phyloP scores from a whole-genome alignment of 129 eudicot genomes.

The Solidago caesia region DNA sequence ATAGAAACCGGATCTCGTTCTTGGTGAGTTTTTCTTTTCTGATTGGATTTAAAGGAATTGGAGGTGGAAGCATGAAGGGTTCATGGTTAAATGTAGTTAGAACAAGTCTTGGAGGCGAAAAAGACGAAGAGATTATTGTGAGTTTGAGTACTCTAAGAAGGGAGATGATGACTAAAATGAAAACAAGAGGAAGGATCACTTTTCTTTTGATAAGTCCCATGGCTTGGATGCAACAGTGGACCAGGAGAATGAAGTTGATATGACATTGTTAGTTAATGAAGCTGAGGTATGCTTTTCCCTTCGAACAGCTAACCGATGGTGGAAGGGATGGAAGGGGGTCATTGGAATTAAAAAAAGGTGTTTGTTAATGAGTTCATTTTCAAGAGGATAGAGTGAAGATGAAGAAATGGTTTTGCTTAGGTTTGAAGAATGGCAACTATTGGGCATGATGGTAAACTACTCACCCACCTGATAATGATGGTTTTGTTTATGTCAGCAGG shows the following conservation, averaged over 20 bases:
- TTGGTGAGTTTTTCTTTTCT: conserved; percentile 25
- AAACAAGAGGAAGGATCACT: conserved; percentile 56
- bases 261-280: conserved; percentile 44
- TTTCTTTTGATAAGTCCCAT: conserved; percentile 50
- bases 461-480: conserved; percentile 22
- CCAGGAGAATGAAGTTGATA: conserved; percentile 32
- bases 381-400: conserved; percentile 42
- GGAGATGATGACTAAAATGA: conserved; percentile 44
- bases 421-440: conserved; percentile 41
- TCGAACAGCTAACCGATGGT: conserved; percentile 12
- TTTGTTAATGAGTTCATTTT: conserved; percentile 27
- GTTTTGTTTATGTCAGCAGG: background rate
- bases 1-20: conserved; percentile 54
- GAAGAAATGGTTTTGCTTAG: conserved; percentile 59
- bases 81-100: conserved; percentile 9
- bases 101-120: conserved; percentile 27
- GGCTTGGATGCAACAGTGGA: conserved; percentile 20
- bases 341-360: conserved; percentile 14
- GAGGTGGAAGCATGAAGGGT: conserved; percentile 7
- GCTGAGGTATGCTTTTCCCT: conserved; percentile 18
- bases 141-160: conserved; percentile 54
- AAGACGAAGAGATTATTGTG: conserved; percentile 37
- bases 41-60: background rate
- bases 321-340: conserved; percentile 12
- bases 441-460: conserved; percentile 25